phyloP scores from a whole-genome alignment of 768 basidiomycete genomes.

The Hericium erinaceus region DNA sequence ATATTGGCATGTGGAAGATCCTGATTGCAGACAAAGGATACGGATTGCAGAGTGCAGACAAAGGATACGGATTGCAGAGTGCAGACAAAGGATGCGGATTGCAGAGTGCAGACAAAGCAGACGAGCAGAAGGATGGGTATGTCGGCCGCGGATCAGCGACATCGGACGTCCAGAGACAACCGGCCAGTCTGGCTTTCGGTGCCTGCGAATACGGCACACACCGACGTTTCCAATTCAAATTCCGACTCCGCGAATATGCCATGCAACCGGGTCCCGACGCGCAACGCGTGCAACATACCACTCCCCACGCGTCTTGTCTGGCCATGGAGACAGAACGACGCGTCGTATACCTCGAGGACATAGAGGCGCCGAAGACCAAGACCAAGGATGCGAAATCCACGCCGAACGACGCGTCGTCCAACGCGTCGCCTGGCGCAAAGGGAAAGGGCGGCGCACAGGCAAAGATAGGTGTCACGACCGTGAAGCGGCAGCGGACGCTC shows the following conservation, averaged over 20 bases:
- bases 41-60: too few species aligned
- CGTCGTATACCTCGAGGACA: conserved; percentile 27
- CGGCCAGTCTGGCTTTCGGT: too few species aligned
- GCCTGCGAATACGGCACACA: background rate
- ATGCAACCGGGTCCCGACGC: background rate
- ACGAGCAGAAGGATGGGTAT: too few species aligned
- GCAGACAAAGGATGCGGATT: too few species aligned
- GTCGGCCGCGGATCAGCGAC: too few species aligned
- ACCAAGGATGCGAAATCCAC: background rate
- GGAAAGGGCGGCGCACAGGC: conserved; percentile 1
- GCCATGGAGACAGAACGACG: conserved; percentile 6
- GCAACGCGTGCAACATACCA: background rate
- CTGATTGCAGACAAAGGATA: too few species aligned
- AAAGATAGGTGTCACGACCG: background rate
- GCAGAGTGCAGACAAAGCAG: too few species aligned
- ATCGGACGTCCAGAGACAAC: too few species aligned
- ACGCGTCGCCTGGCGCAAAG: conserved; percentile 2
- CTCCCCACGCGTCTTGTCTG: conserved; percentile 1
- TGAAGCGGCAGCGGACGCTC: conserved; percentile 56
- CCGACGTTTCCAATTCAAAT: background rate
- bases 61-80: too few species aligned
- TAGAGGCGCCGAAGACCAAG: conserved; percentile 13
- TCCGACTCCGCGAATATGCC: background rate
- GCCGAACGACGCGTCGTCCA: conserved; percentile 2
- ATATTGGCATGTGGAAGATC: too few species aligned